Conservation (phyloP, 139 green algal genomes). For the Coelastrella sp. region DNA sequence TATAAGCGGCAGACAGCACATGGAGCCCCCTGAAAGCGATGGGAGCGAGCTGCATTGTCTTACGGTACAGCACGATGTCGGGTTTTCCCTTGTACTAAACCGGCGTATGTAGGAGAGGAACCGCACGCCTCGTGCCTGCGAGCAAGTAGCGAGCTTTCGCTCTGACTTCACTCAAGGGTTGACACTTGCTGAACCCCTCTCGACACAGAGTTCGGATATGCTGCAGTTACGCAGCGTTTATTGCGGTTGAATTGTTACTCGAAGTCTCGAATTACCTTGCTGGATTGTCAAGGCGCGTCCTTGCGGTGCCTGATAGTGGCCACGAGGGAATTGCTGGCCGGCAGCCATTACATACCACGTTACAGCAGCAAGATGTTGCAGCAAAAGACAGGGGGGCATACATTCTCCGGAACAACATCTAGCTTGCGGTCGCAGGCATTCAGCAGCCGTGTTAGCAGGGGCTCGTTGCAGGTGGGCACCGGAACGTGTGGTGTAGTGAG, state of each 20-base stretch:
- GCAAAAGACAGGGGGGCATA: conserved; percentile 4
- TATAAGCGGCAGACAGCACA: conserved; percentile 12
- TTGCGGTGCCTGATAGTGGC: not conserved
- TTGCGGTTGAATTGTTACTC: not conserved
- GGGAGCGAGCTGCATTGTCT: conserved; percentile 13
- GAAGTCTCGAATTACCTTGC: not conserved
- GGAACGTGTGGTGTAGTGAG: conserved; percentile 17
- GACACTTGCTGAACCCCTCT: too few species aligned
- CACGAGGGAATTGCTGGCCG: not conserved
- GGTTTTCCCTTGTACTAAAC: too few species aligned
- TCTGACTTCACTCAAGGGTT: too few species aligned
- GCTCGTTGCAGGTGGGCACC: conserved; percentile 26
- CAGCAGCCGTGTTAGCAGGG: conserved; percentile 39
- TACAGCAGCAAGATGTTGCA: conserved; percentile 26
- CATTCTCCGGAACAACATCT: conserved; percentile 12
- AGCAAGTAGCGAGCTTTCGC: too few species aligned
- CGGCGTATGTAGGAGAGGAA: too few species aligned
- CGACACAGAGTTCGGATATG: too few species aligned
- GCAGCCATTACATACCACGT: not conserved
- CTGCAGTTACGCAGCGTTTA: too few species aligned
- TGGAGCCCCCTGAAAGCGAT: conserved; percentile 26
- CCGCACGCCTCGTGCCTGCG: too few species aligned
- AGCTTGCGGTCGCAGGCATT: conserved; percentile 1
- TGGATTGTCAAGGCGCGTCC: not conserved
- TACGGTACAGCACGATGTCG: too few species aligned